A percentile compares a stretch with the other conserved stretches of the same genome.
phyloP scores from a whole-genome alignment of 1,284 basidiomycete genomes.

The Rhizoctonia solani region DNA sequence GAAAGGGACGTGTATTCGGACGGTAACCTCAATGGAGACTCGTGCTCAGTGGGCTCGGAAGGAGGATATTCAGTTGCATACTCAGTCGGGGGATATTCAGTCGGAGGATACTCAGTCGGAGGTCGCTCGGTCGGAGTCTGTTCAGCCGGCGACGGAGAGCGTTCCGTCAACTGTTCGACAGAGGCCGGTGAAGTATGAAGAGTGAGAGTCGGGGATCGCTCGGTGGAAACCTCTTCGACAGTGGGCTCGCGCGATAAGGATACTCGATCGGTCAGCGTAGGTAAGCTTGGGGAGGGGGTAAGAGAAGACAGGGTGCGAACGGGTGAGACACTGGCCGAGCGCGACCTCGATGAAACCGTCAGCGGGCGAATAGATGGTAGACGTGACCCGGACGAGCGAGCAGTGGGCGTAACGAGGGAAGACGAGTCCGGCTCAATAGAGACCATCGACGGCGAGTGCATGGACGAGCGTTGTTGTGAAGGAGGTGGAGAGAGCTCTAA shows the following conservation, averaged over 20 bases:
- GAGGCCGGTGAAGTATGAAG: background rate
- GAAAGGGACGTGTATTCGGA: no score
- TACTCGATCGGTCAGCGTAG: background rate
- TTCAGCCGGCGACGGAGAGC: background rate
- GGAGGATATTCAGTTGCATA: conserved; percentile 4
- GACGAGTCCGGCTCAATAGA: conserved; percentile 26
- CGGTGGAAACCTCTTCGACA: background rate
- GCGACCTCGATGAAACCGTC: background rate
- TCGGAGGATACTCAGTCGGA: background rate
- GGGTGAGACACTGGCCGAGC: background rate
- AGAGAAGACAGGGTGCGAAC: background rate
- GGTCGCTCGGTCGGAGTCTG: background rate
- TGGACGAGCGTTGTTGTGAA: background rate
- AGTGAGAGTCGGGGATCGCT: background rate
- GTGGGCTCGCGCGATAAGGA: background rate
- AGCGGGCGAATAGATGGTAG: conserved; percentile 3
- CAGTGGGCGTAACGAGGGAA: no score
- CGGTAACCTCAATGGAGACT: no score
- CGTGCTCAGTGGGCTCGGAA: background rate
- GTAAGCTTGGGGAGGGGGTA: conserved; percentile 18
- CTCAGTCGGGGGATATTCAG: background rate
- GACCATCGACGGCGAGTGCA: conserved; percentile 14
- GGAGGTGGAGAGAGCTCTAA: background rate
- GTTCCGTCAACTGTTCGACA: background rate
- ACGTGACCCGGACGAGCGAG: conserved; percentile 4